phyloP scores from a whole-genome alignment of 257 asterid genomes.

The Striga asiatica region DNA sequence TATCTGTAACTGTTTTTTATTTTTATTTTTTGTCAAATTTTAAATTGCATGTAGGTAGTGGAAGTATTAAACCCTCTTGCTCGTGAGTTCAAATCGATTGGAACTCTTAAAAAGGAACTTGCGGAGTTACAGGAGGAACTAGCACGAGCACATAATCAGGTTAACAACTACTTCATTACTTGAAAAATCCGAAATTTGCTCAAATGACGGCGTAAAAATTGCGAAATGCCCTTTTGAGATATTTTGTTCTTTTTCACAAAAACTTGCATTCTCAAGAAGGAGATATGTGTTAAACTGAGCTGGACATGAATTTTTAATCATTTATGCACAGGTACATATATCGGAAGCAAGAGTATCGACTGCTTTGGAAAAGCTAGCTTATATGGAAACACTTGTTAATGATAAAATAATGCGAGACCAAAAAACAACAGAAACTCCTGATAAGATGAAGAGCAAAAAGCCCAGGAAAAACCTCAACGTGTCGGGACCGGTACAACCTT shows the following conservation, averaged over 20 bases:
- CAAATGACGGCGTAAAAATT: too few relatives aligned
- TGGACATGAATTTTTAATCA: not conserved
- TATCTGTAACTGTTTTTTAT: not conserved
- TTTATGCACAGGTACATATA: conserved; percentile 57
- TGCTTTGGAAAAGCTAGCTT: conserved; percentile 87
- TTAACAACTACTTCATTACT: conserved; percentile 5
- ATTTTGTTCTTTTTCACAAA: too few relatives aligned
- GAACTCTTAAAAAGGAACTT: conserved; percentile 78
- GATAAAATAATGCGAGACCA: conserved; percentile 63
- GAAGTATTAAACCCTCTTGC: conserved; percentile 94
- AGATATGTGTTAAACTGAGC: not conserved
- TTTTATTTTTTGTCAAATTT: not conserved
- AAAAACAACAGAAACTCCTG: conserved; percentile 29
- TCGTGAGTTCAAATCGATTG: conserved; percentile 88
- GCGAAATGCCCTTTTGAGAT: not conserved
- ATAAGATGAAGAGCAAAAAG: conserved; percentile 23
- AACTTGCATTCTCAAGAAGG: too few relatives aligned
- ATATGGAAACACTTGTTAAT: conserved; percentile 74
- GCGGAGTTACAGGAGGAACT: conserved; percentile 80
- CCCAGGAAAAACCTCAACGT: conserved; percentile 47
- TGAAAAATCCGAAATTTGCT: not conserved
- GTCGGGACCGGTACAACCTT: conserved; percentile 84
- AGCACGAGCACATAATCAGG: conserved; percentile 79
- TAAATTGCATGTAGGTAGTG: conserved; percentile 35
- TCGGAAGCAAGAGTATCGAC: conserved; percentile 86